Evolutionary conservation across 768 basidiomycete species (phyloP).

Genomic region (Agaricus subrufescens): DNA sequence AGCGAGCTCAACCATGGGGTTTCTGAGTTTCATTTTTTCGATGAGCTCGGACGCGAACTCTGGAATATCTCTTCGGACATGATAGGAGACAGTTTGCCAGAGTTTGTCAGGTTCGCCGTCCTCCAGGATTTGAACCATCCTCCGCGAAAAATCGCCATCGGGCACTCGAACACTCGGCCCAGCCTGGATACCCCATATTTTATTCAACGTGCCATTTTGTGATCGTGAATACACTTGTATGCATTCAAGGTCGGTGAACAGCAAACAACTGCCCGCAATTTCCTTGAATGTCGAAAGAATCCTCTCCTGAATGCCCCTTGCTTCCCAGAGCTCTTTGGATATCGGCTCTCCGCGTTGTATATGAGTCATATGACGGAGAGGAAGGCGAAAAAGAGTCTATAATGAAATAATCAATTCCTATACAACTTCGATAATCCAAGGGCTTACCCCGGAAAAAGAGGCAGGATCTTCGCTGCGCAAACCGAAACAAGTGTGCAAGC

Average conservation of each 20-base stretch:
- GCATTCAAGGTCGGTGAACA: conserved; percentile 2
- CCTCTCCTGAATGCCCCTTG: not conserved
- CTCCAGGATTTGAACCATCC: not conserved
- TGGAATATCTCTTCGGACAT: not conserved
- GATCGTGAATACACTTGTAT: not conserved
- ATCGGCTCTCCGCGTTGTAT: not conserved
- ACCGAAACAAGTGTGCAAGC: conserved; percentile 23
- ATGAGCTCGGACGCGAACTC: not conserved
- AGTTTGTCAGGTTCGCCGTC: not conserved
- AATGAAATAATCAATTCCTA: not conserved
- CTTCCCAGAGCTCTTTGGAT: not conserved
- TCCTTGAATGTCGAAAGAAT: not conserved
- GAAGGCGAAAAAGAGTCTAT: conserved; percentile 5
- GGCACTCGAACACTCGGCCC: not conserved
- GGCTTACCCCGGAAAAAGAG: conserved; percentile 1
- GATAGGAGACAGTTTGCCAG: conserved; percentile 1
- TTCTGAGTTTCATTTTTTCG: not conserved
- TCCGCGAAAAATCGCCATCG: not conserved
- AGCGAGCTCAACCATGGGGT: conserved; percentile 1
- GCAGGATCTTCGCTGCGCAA: conserved; percentile 17
- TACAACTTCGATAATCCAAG: not conserved
- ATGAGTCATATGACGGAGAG: not conserved
- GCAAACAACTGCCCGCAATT: conserved; percentile 1
- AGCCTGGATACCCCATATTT: not conserved
- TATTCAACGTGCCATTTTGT: not conserved